Evolutionary conservation across 495 filamentous ascomycete species (phyloP), one percentile per base, ranked within the genome.

Genomic region (Echria macrotheca): DNA sequence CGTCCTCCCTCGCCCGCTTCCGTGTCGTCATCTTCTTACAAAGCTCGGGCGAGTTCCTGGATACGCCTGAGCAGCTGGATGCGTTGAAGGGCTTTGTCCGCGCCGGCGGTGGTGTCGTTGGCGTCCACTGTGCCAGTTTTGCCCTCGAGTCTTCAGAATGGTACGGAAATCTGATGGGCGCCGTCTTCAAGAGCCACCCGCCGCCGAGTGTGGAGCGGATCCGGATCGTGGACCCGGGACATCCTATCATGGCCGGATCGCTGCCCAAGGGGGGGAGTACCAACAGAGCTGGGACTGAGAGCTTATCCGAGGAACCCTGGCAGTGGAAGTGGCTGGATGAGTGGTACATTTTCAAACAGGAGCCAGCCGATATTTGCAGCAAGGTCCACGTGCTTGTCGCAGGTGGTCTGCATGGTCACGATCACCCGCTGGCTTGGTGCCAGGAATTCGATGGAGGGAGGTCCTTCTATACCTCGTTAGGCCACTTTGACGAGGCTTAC

Each of bases 401-500:
- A 9, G 68, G 67, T 0, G 67, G 67, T 5, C 55, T 23, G 28
- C 53, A 61, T n/a, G 64, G 62, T 2, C 22, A 50, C 7, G 54
- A 59, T 24, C 63, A 71, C 36, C 67, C 65, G 0, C 14, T 69
- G 9, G 61, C 62, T 1, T 71, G 67, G 67, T 66, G 58, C 24
- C 62, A 60, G 39, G 61, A 65, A 21, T 64, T 70, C 35, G 60
- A 65, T 6, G 66, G 66, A 9, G 64, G 59, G 1, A 53, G 66
- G 11, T 61, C 58, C 2, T 70, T 70, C 28, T 68, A 70, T 36
- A 67, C 64, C 14, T 59, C 64, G 9, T 57, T 70, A 6, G 69
- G 69, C 6, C 69, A 69, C 38, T 72, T 70, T 53, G 61, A 66
- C 21, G 61, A 65, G 28, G 67, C 67, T 2, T 72, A 63, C 42